Percentiles rank a stretch among this genome's conserved stretches.
phyloP scores from a whole-genome alignment of 352 stramenopile genomes.

The Elongisporangium undulatum region DNA sequence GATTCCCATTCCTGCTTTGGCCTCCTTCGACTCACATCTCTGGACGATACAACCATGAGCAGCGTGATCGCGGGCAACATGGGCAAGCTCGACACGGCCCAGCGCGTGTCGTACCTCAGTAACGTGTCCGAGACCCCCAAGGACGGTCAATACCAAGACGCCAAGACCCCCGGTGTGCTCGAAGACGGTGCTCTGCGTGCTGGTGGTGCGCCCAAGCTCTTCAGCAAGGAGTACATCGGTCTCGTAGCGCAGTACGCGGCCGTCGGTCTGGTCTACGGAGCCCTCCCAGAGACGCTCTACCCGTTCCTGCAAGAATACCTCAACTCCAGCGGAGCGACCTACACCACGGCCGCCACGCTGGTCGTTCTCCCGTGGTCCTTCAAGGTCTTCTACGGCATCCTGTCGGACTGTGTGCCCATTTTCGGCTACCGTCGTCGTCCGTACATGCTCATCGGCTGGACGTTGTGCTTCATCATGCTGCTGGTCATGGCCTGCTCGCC shows the following conservation, averaged over 20 bases:
- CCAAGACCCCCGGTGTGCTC: constrained; percentile 25
- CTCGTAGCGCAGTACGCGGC: constrained; percentile 44
- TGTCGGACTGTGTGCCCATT: constrained; percentile 53
- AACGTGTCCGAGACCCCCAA: constrained; percentile 19
- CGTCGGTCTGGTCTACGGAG: constrained; percentile 41
- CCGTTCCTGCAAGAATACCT: constrained; percentile 50
- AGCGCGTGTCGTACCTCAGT: constrained; percentile 32
- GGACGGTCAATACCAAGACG: constrained; percentile 20
- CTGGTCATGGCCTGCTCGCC: constrained; percentile 37
- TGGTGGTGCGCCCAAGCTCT: constrained; percentile 26
- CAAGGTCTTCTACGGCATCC: constrained; percentile 62
- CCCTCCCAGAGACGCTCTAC: constrained; percentile 39
- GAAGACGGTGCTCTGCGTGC: constrained; percentile 40
- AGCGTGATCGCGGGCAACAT: constrained; percentile 12
- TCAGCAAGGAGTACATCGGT: constrained; percentile 26
- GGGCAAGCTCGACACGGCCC: constrained; percentile 20
- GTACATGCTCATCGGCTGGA: constrained; percentile 62
- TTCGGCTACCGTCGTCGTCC: constrained; percentile 51
- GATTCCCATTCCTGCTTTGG: background rate
- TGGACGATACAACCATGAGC: constrained; percentile 1
- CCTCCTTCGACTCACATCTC: constrained; percentile 4
- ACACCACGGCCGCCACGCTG: constrained; percentile 22
- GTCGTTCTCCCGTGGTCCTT: constrained; percentile 49
- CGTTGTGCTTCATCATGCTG: constrained; percentile 34
- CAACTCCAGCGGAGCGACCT: constrained; percentile 26